Base-by-base conservation (phyloP, 2,329 filamentous ascomycete genomes). In the Clonostachys rhizophaga region DNA sequence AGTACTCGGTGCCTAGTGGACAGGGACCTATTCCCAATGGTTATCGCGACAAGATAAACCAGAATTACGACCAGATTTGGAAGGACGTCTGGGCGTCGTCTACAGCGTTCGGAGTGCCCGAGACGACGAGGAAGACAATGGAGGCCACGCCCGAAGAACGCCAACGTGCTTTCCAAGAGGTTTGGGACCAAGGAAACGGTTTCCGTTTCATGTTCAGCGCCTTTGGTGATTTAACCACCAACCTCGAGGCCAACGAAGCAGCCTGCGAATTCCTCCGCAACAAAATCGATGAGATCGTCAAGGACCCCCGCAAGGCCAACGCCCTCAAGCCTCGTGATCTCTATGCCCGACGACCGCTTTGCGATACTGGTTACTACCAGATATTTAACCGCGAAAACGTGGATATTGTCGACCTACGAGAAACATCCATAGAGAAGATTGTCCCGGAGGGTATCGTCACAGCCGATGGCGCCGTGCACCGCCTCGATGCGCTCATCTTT, bases 351-450 rank as follows among this genome's bases (percentile, higher is more conserved):
- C 18, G 18, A 18, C 18, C 18, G 18, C 18, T 18, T 18, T 18
- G 18, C 18, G 76, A 79, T 46, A 61, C 67, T 30, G 60, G 62
- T 6, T 79, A 75, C 56, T 79, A 71, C 51, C 75, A 80, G 50
- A 63, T 68, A 0, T 74, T 72, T 51, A 72, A 78, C 52, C 62
- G 67, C 34, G 57, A 63, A 1, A 69, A 75, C 37, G 72, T 80
- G 4, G 54, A 69, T 2, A 53, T 80, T 3, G 64, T 79, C 12
- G 68, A 76, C 47, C 55, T 77, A 16, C 67, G 64, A 4, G 54
- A 65, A 11, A 68, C 65, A 5, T 64, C 68, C 0, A 72, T 79
- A 46, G 55, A 59, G 6, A 53, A 57, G 5, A 57, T 75, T 20
- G 66, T 59, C 0, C 54, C 60, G 4, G 61, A 54, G 0, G 71